A percentile compares a stretch with the other conserved stretches of the same genome.
Conservation (phyloP, 176 grass and related monocot species). For the Miscanthus lutarioriparius region DNA sequence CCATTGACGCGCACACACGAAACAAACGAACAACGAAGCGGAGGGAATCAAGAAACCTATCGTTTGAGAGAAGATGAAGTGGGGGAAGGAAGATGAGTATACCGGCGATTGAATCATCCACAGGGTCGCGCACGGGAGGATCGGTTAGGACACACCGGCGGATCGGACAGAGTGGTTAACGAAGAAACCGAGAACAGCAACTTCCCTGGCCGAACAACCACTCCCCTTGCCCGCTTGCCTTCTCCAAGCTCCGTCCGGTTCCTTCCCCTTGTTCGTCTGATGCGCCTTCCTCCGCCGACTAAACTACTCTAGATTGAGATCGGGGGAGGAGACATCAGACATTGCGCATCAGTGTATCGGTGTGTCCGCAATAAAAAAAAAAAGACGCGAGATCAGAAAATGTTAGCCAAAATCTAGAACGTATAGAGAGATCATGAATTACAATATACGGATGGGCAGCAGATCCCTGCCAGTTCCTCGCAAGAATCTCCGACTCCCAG, state of each 20-base stretch:
- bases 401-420: not conserved
- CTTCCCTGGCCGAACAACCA: too few relatives aligned
- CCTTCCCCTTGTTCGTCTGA: not conserved
- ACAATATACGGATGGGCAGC: not conserved
- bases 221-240: not conserved
- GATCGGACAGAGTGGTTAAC: not conserved
- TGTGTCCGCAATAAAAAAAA: slow-evolving; percentile 16
- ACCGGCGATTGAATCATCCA: not conserved
- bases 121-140: not conserved
- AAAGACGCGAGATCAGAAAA: not conserved
- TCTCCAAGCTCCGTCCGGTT: slow-evolving; percentile 11
- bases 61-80: not conserved
- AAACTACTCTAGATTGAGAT: slow-evolving; percentile 32
- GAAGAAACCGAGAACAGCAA: not conserved
- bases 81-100: not conserved
- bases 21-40: not conserved
- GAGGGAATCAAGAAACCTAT: slow-evolving; percentile 8
- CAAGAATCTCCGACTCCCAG: not conserved
- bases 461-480: slow-evolving; percentile 17
- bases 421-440: not conserved
- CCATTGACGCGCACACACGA: not conserved
- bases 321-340: not conserved
- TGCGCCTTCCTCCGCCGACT: not conserved
- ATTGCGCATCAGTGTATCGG: slow-evolving; percentile 26
- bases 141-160: not conserved